These are phyloP conservation scores for Ogataea sp. DNA, from an alignment of 805 yeast species.

Conservation along the genomic window DNA sequence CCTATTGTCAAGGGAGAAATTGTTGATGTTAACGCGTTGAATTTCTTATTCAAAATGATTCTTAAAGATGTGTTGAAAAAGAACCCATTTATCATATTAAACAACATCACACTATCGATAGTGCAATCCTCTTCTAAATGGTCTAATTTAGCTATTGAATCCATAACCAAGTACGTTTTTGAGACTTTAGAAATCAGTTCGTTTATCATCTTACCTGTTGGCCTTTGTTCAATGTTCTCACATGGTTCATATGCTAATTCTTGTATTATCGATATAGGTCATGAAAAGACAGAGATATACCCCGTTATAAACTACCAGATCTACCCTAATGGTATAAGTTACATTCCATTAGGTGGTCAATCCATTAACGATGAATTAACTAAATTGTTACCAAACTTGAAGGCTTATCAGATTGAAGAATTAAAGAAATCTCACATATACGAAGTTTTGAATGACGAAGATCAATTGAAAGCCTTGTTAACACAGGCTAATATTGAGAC, in stretches of 20 bases:
- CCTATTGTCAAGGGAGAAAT: constrained; percentile 66
- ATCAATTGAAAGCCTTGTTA: constrained; percentile 51
- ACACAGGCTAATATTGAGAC: too few relatives aligned
- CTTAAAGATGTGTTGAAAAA: constrained; percentile 39
- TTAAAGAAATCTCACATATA: constrained; percentile 69
- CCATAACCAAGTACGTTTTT: constrained; percentile 64
- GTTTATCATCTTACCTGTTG: constrained; percentile 57
- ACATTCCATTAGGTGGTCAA: constrained; percentile 49
- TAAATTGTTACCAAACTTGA: constrained; percentile 49
- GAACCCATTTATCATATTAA: constrained; percentile 18
- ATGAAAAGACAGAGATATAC: constrained; percentile 62
- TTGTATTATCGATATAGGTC: constrained; percentile 75
- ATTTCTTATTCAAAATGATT: constrained; percentile 46
- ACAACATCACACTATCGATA: constrained; percentile 58
- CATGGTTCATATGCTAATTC: constrained; percentile 57
- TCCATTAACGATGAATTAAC: constrained; percentile 48
- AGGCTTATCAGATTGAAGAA: constrained; percentile 54
- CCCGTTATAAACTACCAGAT: constrained; percentile 74
- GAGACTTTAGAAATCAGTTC: constrained; percentile 69
- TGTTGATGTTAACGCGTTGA: constrained; percentile 60
- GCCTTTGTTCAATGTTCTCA: constrained; percentile 69
- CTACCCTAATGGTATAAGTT: constrained; percentile 38
- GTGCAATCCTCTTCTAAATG: constrained; percentile 57
- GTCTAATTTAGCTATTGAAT: constrained; percentile 62
- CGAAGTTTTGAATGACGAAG: constrained; percentile 72